A percentile compares a stretch with the other conserved stretches of the same genome.
phyloP scores from a whole-genome alignment of 768 basidiomycete species.

The Agrocybe pediades region DNA sequence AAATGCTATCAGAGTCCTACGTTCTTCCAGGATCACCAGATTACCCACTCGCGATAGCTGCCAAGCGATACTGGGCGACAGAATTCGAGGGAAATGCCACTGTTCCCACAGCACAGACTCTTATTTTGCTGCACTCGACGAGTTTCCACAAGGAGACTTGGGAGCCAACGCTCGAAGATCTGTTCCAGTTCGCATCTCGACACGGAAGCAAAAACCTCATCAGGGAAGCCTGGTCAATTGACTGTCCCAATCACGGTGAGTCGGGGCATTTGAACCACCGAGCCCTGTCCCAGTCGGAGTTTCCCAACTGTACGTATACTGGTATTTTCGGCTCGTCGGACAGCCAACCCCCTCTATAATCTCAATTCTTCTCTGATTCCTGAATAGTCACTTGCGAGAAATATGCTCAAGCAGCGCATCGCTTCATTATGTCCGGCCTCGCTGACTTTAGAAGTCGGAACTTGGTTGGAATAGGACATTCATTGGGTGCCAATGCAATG shows the following conservation, averaged over 20 bases:
- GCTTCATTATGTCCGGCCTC: constrained; percentile 50
- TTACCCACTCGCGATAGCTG: constrained; percentile 53
- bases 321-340: constrained; percentile 7
- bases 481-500: constrained; percentile 68
- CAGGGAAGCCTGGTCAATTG: constrained; percentile 66
- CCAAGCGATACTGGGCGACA: constrained; percentile 57
- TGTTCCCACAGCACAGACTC: constrained; percentile 50
- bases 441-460: constrained; percentile 49
- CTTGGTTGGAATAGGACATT: constrained; percentile 69
- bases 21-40: constrained; percentile 34
- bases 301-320: constrained; percentile 43
- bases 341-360: not conserved
- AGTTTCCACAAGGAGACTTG: constrained; percentile 78
- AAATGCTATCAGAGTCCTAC: constrained; percentile 21
- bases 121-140: constrained; percentile 67
- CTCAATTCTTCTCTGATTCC: constrained; percentile 1
- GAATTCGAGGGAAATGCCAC: constrained; percentile 33
- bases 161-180: constrained; percentile 56
- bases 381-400: constrained; percentile 66
- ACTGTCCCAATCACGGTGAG: constrained; percentile 75
- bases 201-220: constrained; percentile 24
- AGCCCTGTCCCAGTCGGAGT: constrained; percentile 44
- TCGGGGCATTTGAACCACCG: constrained; percentile 54
- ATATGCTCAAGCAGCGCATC: constrained; percentile 60
- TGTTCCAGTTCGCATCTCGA: constrained; percentile 39